These are phyloP conservation scores for Cynanchum wilfordii DNA, from an alignment of 257 asterid species.

Conservation along the genomic window DNA sequence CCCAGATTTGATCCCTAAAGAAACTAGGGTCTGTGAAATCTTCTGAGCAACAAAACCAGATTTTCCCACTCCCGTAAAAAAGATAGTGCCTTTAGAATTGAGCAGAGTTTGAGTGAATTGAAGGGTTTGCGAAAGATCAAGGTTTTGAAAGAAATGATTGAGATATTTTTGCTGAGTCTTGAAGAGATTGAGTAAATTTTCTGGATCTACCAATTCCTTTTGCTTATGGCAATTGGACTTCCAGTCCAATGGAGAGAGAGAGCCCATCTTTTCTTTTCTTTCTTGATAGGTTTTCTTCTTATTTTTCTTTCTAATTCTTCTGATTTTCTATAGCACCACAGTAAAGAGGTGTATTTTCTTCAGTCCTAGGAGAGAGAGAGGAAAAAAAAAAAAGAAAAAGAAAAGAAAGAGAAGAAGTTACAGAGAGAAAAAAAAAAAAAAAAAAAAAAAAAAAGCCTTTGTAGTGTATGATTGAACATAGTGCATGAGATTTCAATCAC, in stretches of 20 bases:
- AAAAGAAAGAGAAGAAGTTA: too few relatives aligned
- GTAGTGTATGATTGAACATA: too few relatives aligned
- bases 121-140: conserved; percentile 75
- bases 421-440: too few relatives aligned
- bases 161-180: conserved; percentile 81
- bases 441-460: too few relatives aligned
- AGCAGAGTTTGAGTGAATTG: conserved; percentile 70
- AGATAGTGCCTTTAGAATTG: conserved; percentile 62
- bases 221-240: background rate
- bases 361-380: too few relatives aligned
- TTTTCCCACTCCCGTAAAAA: conserved; percentile 93
- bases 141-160: conserved; percentile 88
- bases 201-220: conserved; percentile 31
- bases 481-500: too few relatives aligned
- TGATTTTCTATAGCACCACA: background rate
- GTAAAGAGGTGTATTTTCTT: too few relatives aligned
- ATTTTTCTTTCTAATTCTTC: background rate
- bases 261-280: conserved; percentile 24
- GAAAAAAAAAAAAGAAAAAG: too few relatives aligned
- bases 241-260: conserved; percentile 21
- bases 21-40: conserved; percentile 78
- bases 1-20: conserved; percentile 73
- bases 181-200: conserved; percentile 65
- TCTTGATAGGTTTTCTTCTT: background rate
- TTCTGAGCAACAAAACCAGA: conserved; percentile 93